phyloP scores from a whole-genome alignment of 2,329 filamentous ascomycete genomes.

The Pyrenophora seminiperda region DNA sequence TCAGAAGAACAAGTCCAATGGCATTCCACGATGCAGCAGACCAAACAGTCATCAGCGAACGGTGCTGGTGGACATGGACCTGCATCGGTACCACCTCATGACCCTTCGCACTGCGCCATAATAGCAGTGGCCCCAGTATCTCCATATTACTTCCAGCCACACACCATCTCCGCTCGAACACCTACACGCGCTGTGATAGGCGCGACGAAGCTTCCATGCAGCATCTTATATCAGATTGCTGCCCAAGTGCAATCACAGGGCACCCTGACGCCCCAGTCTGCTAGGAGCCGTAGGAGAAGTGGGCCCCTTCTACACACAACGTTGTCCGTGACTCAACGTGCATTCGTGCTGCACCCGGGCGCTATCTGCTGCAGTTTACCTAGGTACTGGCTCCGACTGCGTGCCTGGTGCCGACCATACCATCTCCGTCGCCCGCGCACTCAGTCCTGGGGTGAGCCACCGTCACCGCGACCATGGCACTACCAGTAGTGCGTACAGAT shows the following conservation, averaged over 20 bases:
- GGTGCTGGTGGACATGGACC: conserved; percentile 41
- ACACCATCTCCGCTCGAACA: conserved; percentile 21
- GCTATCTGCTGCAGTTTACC: background rate
- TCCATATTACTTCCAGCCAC: conserved; percentile 37
- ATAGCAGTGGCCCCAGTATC: conserved; percentile 26
- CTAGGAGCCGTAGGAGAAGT: conserved; percentile 34
- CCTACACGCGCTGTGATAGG: conserved; percentile 26
- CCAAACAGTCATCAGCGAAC: conserved; percentile 27
- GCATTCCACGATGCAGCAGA: conserved; percentile 21
- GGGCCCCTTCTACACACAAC: conserved; percentile 1
- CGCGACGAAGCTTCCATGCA: conserved; percentile 25
- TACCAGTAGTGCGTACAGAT: background rate
- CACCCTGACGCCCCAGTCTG: conserved; percentile 23
- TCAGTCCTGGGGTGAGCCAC: conserved; percentile 3
- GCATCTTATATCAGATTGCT: conserved; percentile 31
- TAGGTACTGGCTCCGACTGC: background rate
- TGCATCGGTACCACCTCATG: conserved; percentile 38
- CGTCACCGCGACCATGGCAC: background rate
- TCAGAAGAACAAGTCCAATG: conserved; percentile 17
- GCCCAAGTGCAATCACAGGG: conserved; percentile 29
- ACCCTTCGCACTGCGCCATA: conserved; percentile 23
- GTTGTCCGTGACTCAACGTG: conserved; percentile 1
- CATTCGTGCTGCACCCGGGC: conserved; percentile 1
- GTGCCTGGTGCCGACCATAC: background rate
- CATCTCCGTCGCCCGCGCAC: background rate